Evolutionary conservation across 495 filamentous ascomycete species (phyloP), one percentile per base, ranked within the genome.

Genomic region (Daldinia vernicosa): DNA sequence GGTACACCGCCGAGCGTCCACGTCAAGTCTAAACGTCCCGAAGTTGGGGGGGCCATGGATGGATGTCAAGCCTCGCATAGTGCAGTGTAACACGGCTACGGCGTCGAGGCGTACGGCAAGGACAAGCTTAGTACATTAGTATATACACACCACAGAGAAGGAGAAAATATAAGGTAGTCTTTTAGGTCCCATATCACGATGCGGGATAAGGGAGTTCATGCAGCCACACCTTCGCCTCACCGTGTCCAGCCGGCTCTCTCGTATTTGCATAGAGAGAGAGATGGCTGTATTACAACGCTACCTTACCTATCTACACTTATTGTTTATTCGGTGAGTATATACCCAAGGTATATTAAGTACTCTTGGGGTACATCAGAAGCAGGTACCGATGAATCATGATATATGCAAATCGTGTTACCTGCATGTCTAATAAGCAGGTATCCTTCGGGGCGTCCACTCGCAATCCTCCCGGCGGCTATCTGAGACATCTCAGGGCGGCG

Each of bases 1-100:
- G 14, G 17, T 22, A 47, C 43, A 1, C 43, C 7, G 7, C 40
- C 9, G 3, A 24, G 17, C 19, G 53, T 37, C 9, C 7, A 14
- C 33, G 12, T 19, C 33, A 56, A 67, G 60, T 67, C 45, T 54
- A 45, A 55, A 9, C 11, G 19, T 24, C 47, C 55, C 56, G 33
- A 24, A 37, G 9, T 24, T 47, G 14, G 52, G 58, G 47, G 40
- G 24, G 4, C 17, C n/a, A n/a, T n/a, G n/a, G n/a, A 24, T 22
- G 40, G 22, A 22, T 28, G 35, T 24, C 32, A 56, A 62, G 27
- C 52, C 19, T 32, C 22, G 24, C 26, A 28, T 53, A 37, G 33
- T 52, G 53, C 19, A 32, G 60, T 69, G 66, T 63, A 63, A 69
- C 66, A 35, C 26, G 19, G 12, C 27, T 39, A 50, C 58, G 39